Evolutionary conservation across 352 stramenopile genomes (phyloP), one percentile per base, ranked within the genome.

Genomic region (Phytophthora uliginosa): DNA sequence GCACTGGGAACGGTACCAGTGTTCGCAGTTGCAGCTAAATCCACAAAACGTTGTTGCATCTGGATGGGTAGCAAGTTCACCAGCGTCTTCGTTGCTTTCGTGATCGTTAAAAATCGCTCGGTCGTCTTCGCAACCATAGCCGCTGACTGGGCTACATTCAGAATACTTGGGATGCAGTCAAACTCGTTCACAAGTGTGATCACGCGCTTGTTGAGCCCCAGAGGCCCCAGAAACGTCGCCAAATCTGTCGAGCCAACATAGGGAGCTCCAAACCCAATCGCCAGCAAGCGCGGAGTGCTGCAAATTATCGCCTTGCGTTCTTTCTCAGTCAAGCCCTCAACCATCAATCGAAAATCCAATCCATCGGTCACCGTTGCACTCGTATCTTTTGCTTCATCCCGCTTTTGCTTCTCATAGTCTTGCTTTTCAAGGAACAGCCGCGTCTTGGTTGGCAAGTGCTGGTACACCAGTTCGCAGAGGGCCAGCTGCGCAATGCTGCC

Each of bases 151-250:
- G 89, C 88, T 10, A 95, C 78, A 60, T 97, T 95, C 28, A 95
- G 69, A 63, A 97, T 91, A 26, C 86, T 88, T 4, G 90, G 90
- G 56, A 97, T 95, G 71, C 89, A 97, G 66, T 97, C 90, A 59
- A 90, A 86, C 66, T 97, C 89, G 65, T 97, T 95, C 20, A 97
- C 90, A 54, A 97, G 84, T 34, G 88, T 95, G 45, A 95, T 66
- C 55, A 93, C 66, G 15, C 85, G 81, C 51, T 84, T 82, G 1
- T 63, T 74, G 20, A 95, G 68, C 1, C 73, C 76, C n/a, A 95
- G 57, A 10, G 77, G 56, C 33, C 82, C 66, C 33, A 97, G 56
- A 64, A 92, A 93, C 24, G 64, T 57, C 9, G 61, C 33, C 10
- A 93, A 65, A 3, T 75, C 73, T 10, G 79, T 66, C 1, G 85